Evolutionary conservation across 2,329 filamentous ascomycete species (phyloP).

Genomic region (Aulographum hederae): DNA sequence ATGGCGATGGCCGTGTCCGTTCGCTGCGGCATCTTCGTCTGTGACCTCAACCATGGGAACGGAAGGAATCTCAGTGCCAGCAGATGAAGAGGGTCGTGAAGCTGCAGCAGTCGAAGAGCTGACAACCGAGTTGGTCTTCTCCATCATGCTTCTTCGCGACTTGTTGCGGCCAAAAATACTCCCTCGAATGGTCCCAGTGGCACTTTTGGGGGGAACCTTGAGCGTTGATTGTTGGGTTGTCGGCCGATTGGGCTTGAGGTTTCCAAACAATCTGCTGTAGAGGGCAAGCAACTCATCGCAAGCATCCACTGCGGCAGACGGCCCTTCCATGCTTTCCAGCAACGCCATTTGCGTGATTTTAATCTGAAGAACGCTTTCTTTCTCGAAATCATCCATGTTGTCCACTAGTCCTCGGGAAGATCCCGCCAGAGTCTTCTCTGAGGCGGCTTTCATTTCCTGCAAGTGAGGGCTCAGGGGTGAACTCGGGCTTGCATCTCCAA

Average conservation of each 20-base stretch:
- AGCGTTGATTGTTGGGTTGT: conserved; percentile 13
- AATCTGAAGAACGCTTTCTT: conserved; percentile 74
- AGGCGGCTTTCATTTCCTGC: conserved; percentile 29
- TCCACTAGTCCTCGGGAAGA: conserved; percentile 41
- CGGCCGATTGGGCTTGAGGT: conserved; percentile 22
- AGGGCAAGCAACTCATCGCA: conserved; percentile 70
- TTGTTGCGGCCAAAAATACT: conserved; percentile 59
- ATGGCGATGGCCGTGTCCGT: too few relatives aligned
- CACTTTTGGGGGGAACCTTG: conserved; percentile 35
- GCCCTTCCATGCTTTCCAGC: conserved; percentile 65
- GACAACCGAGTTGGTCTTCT: too few relatives aligned
- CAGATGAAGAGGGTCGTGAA: too few relatives aligned
- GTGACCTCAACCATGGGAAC: too few relatives aligned
- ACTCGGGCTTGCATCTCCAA: conserved; percentile 36
- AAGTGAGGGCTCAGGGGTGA: conserved; percentile 48
- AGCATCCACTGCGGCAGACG: conserved; percentile 71
- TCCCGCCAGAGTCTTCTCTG: conserved; percentile 11
- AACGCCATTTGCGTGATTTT: conserved; percentile 89
- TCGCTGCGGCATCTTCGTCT: too few relatives aligned
- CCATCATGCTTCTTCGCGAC: conserved; percentile 22
- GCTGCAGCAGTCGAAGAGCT: too few relatives aligned
- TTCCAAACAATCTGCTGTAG: conserved; percentile 65
- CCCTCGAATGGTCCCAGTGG: conserved; percentile 51
- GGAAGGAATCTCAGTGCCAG: too few relatives aligned
- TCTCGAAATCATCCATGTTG: conserved; percentile 68